Percentiles rank a stretch among this genome's conserved stretches.
These are phyloP conservation scores for Podila verticillata DNA, from an alignment of 192 early-diverging fungal genomes.

Conservation along the genomic window DNA sequence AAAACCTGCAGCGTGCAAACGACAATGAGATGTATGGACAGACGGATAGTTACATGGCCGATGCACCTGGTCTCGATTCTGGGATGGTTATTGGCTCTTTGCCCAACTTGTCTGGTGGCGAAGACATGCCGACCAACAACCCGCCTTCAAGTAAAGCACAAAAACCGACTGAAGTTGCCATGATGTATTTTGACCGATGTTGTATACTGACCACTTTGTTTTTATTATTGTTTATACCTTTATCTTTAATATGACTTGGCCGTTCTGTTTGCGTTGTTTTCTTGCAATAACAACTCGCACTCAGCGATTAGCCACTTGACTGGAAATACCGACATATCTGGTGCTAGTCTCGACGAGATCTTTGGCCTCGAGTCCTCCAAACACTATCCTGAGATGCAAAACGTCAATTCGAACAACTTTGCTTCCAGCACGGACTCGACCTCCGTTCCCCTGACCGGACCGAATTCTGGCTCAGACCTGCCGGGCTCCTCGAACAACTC, in stretches of 20 bases:
- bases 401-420: neutral
- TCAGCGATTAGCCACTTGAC: neutral
- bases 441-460: conserved; percentile 10
- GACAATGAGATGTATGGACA: neutral
- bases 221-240: neutral
- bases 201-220: neutral
- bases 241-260: neutral
- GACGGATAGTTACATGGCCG: conserved; percentile 25
- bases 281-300: no score
- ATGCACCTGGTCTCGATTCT: conserved; percentile 14
- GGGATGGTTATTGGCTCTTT: conserved; percentile 3
- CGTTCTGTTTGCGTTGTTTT: neutral
- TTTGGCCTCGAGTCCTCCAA: neutral
- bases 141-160: conserved; percentile 29
- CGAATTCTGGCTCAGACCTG: neutral
- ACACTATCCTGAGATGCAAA: neutral
- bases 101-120: conserved; percentile 2
- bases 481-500: conserved; percentile 10
- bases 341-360: neutral
- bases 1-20: neutral
- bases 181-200: neutral
- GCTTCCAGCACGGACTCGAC: conserved; percentile 1
- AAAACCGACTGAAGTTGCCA: neutral
- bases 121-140: conserved; percentile 18
- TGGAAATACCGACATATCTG: neutral